phyloP scores from a whole-genome alignment of 2,329 filamentous ascomycete species.

The Sclerotinia borealis region DNA sequence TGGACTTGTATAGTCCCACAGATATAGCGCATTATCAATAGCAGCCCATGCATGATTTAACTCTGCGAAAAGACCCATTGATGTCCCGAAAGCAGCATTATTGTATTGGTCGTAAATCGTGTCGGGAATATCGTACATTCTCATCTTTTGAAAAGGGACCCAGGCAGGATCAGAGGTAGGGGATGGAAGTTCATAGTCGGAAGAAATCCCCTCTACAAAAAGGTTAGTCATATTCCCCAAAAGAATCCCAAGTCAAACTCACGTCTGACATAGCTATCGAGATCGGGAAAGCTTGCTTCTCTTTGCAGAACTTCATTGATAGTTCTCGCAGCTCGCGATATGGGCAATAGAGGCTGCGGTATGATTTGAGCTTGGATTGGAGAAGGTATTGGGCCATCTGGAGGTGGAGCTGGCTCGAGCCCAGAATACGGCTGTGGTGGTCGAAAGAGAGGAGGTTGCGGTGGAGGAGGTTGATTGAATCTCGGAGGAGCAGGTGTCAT shows the following conservation, averaged over 20 bases:
- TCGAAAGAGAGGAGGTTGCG: conserved; percentile 43
- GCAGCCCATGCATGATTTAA: conserved; percentile 93
- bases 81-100: conserved; percentile 75
- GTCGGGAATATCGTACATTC: conserved; percentile 85
- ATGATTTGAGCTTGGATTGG: conserved; percentile 1
- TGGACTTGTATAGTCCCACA: conserved; percentile 96
- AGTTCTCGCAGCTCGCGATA: conserved; percentile 74
- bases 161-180: conserved; percentile 57
- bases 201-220: conserved; percentile 71
- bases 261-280: conserved; percentile 88
- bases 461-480: conserved; percentile 40
- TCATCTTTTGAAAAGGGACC: conserved; percentile 83
- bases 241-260: conserved; percentile 37
- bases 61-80: conserved; percentile 92
- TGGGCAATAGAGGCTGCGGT: conserved; percentile 51
- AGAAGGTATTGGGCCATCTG: conserved; percentile 13
- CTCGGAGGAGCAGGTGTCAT: conserved; percentile 62
- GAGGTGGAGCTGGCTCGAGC: conserved; percentile 20
- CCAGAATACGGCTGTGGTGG: conserved; percentile 10
- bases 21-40: conserved; percentile 90
- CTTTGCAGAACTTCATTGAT: conserved; percentile 72
- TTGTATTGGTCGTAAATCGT: conserved; percentile 92
- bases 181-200: conserved; percentile 77
- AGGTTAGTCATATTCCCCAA: conserved; percentile 25
- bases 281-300: conserved; percentile 78